Evolutionary conservation across 768 basidiomycete species (phyloP).

Genomic region (Rhizopogon vinicolor): DNA sequence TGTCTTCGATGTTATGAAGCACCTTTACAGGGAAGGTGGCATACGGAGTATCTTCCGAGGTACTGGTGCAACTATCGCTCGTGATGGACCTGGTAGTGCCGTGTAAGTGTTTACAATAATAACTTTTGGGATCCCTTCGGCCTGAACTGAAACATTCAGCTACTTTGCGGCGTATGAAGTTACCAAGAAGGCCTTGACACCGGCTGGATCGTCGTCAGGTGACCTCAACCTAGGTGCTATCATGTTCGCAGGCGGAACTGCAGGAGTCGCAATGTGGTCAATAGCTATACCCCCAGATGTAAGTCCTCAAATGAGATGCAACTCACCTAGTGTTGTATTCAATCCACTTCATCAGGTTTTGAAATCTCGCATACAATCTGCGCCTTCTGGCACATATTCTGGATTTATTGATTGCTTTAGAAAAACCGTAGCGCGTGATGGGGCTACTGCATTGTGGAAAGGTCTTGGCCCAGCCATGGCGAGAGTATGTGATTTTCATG

Average conservation of each 20-base stretch:
- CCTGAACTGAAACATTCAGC: slow-evolving; percentile 34
- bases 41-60: slow-evolving; percentile 89
- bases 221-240: slow-evolving; percentile 84
- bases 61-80: slow-evolving; percentile 85
- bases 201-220: slow-evolving; percentile 70
- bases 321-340: not conserved
- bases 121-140: not conserved
- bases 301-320: slow-evolving; percentile 23
- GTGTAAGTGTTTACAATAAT: slow-evolving; percentile 53
- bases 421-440: slow-evolving; percentile 89
- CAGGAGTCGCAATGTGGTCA: slow-evolving; percentile 98
- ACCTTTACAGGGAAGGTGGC: slow-evolving; percentile 93
- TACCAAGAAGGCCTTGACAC: slow-evolving; percentile 82
- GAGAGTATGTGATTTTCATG: slow-evolving; percentile 45
- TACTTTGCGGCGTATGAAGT: slow-evolving; percentile 98
- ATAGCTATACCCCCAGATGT: slow-evolving; percentile 97
- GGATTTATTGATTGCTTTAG: slow-evolving; percentile 90
- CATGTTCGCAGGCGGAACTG: slow-evolving; percentile 88
- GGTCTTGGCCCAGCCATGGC: slow-evolving; percentile 98
- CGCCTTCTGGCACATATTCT: slow-evolving; percentile 95
- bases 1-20: slow-evolving; percentile 84
- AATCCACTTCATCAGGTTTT: slow-evolving; percentile 59
- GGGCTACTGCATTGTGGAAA: slow-evolving; percentile 87
- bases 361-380: slow-evolving; percentile 94
- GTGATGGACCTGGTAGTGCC: slow-evolving; percentile 96